Evolutionary conservation across 768 basidiomycete genomes (phyloP), one percentile per base, ranked within the genome.

Genomic region (Tulasnella sp.): DNA sequence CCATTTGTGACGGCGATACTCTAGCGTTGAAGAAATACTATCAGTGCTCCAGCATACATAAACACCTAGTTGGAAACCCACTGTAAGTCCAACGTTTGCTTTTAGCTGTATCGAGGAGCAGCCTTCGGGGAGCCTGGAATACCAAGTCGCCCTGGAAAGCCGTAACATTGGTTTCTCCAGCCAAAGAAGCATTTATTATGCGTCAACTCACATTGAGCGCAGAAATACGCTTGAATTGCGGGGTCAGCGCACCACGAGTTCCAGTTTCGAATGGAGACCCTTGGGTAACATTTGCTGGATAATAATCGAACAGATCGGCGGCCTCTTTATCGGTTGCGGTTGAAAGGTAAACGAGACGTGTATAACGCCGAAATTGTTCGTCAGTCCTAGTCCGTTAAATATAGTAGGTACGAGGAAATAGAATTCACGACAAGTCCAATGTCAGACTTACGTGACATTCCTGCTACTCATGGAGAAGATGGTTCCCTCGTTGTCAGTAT

Each of bases 401-500:
- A 19, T 11, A 23, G 48, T 11, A 15, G 24, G 10, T n/a, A 19
- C 41, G 41, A 19, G 41, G 41, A 43, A 23, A 11, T 50, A 11
- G 24, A 26, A 50, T 23, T 50, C 48, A 11, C 24, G 24, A 48
- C 45, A 19, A 48, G 26, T 5, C 8, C 45, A 5, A 7, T n/a
- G 7, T 19, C 13, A 19, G 10, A 52, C 51, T n/a, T 26, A 52
- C 51, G 23, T 52, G 10, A 52, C 19, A 10, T 52, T 52, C 17
- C 27, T 7, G 19, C 27, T n/a, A 5, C 9, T 13, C 23, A 8
- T 7, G 7, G 51, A 8, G 34, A 52, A 52, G 10, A 27, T 13
- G 7, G 54, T 54, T 4, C 54, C 54, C 42, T 56, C 54, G 24
- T 56, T 34, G 29, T 41, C 54, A n/a, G 34, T 44, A 34, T 52